These are phyloP conservation scores for Eutrema heterophyllum DNA, from an alignment of 345 rosid genomes.

Conservation along the genomic window DNA sequence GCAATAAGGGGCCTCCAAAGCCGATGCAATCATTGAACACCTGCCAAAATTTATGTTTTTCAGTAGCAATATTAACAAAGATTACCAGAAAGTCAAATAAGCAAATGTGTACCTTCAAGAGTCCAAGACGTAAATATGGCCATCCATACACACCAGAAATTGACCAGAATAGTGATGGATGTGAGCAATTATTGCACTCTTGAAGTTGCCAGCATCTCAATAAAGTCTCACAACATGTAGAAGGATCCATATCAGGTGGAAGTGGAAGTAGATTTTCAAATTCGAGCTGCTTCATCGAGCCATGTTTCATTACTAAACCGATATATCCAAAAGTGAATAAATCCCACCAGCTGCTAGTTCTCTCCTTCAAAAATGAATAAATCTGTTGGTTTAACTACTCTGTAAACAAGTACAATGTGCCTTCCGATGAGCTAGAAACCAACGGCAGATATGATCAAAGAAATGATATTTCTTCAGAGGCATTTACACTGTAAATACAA, in stretches of 20 bases:
- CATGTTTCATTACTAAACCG: slow-evolving; percentile 52
- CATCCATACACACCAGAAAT: slow-evolving; percentile 78
- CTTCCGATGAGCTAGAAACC: too few relatives aligned
- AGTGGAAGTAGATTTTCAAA: slow-evolving; percentile 74
- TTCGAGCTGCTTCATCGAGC: slow-evolving; percentile 70
- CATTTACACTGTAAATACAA: too few relatives aligned
- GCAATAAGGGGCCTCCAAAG: slow-evolving; percentile 80
- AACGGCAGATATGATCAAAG: too few relatives aligned
- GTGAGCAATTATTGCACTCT: slow-evolving; percentile 27
- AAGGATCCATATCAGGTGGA: slow-evolving; percentile 74
- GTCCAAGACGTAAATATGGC: slow-evolving; percentile 71
- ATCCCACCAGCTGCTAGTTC: slow-evolving; percentile 49
- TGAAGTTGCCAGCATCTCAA: slow-evolving; percentile 61
- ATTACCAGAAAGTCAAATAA: not conserved
- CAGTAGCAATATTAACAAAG: not conserved
- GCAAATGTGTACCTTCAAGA: slow-evolving; percentile 60
- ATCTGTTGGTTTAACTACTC: slow-evolving; percentile 1
- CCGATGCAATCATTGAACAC: slow-evolving; percentile 75
- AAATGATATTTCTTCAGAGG: too few relatives aligned
- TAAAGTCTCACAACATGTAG: slow-evolving; percentile 54
- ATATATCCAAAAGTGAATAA: slow-evolving; percentile 59
- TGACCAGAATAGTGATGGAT: slow-evolving; percentile 63
- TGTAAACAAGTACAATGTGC: slow-evolving; percentile 29
- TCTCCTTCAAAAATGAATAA: slow-evolving; percentile 36
- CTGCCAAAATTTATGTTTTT: slow-evolving; percentile 33